Base-by-base conservation (phyloP, 2,329 filamentous ascomycete species). In the Fusarium beomiforme region DNA sequence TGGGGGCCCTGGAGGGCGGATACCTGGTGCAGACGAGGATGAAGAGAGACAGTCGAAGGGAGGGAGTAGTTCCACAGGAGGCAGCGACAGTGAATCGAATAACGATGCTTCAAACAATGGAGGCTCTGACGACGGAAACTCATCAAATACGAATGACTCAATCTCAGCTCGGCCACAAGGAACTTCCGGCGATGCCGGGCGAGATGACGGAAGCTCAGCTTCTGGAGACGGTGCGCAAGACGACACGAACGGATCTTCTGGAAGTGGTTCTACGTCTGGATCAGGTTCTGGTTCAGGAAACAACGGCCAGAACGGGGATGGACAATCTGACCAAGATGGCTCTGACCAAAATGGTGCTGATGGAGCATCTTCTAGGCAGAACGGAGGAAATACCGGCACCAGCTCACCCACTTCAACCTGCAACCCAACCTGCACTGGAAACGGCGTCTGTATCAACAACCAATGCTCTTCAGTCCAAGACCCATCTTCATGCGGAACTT, bases 1-100 rank as follows among this genome's bases (percentile, higher is more conserved):
- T 26, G 61, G 61, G 33, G 46, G 59, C 3, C 69, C 70, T 24
- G 70, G 69, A n/a, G 69, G 41, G 14, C 69, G 69, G 6, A 47
- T 60, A 6, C 31, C 57, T n/a, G 64, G 47, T 2, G 56, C 16
- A 24, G 16, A 24, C 3, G 37, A 67, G 7, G 39, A 53, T 36
- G 57, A 7, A 26, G 23, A 26, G 5, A 26, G 17, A 37, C 21
- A 37, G 33, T 6, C 21, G 8, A 11, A 16, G 8, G 16, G 8
- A 8, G 47, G 23, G 12, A 17, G 57, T 2, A 51, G 24, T 16
- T 59, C 47, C 5, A 36, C 56, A 6, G 31, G 8, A 34, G 46
- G 3, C 29, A 23, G 23, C 16, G 50, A 21, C 12, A n/a, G 8
- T 33, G 54, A 36, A 2, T 55, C 64, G 9, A 34, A 8, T 9